Base-by-base conservation (phyloP, 768 basidiomycete species). In the Boletus huronensis region DNA sequence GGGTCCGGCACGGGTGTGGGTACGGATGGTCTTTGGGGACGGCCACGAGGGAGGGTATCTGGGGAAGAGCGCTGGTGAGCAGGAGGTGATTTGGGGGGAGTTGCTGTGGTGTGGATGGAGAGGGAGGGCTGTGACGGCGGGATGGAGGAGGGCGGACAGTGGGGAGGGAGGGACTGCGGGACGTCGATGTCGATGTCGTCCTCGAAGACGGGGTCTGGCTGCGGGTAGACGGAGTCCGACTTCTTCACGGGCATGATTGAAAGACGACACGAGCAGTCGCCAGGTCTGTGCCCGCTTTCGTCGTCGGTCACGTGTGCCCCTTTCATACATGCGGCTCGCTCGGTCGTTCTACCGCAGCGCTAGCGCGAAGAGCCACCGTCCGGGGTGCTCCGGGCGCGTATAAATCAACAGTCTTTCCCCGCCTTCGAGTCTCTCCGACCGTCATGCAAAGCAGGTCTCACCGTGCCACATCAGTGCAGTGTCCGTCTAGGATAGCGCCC, bases 1-100 rank as follows among this genome's bases (percentile, higher is more conserved):
- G 91, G 90, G 55, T 81, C 78, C 3, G 75, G 77, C 5, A 61
- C 56, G 8, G 66, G 53, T 0, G 63, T 50, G 46, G 60, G 53
- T 0, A 58, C 51, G 31, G 60, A 21, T 3, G 50, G 36, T 55
- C 44, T 46, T 21, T 58, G 62, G 1, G 54, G n/a, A 42, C 54
- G 58, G 6, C 55, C 39, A 5, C 57, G 61, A 23, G 52, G 41
- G 23, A 45, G 29, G 21, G 45, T 39, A 36, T 58, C 54, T 36
- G 46, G 35, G 50, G 69, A 25, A 35, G 63, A 39, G 55, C 67
- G 68, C 56, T 64, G 59, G 11, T 51, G 64, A 26, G 42, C 14
- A 7, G 36, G 52, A 16, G 59, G 17, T 13, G 59, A 53, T 36
- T 58, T 54, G n/a, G 58, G 40, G 32, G 55, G 7, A 2, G 55